These are phyloP conservation scores for Globisporangium uncinulatum DNA, from an alignment of 352 stramenopile species.

Conservation along the genomic window DNA sequence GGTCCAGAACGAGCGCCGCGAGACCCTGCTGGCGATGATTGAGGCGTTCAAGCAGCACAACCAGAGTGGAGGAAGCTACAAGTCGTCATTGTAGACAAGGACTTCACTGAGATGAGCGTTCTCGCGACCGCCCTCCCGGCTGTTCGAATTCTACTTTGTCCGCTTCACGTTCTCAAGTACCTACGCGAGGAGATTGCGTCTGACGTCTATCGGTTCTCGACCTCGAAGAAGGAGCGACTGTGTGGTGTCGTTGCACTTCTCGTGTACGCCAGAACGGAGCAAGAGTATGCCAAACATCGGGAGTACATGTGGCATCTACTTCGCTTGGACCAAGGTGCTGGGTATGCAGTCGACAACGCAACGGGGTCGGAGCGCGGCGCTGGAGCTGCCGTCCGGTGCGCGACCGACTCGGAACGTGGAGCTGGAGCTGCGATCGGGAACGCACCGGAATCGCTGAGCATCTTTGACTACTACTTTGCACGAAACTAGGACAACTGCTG, in stretches of 20 bases:
- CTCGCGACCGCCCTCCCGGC: constrained; percentile 10
- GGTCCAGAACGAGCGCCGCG: too few relatives aligned
- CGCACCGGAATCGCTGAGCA: neutral
- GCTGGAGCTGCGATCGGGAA: neutral
- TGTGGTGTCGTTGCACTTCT: constrained; percentile 6
- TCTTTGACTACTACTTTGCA: constrained; percentile 18
- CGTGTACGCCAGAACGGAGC: too few relatives aligned
- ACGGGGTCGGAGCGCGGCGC: neutral
- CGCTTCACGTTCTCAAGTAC: constrained; percentile 24
- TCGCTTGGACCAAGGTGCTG: neutral
- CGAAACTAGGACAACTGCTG: constrained; percentile 22
- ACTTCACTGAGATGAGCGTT: too few relatives aligned
- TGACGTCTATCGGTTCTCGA: constrained; percentile 8
- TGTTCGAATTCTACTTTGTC: constrained; percentile 14
- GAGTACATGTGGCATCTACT: constrained; percentile 12
- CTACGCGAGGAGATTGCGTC: constrained; percentile 11
- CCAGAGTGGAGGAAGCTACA: too few relatives aligned
- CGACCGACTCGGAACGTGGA: too few relatives aligned
- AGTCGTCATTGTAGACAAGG: too few relatives aligned
- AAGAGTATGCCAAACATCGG: neutral
- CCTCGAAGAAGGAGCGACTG: constrained; percentile 18
- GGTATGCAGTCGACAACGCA: constrained; percentile 1
- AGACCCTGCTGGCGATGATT: too few relatives aligned
- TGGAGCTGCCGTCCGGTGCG: neutral
- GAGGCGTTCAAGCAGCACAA: too few relatives aligned